Percentiles rank a stretch among this genome's conserved stretches.
Evolutionary conservation across 495 filamentous ascomycete species (phyloP).

Genomic region (Aspergillus carlsbadensis): DNA sequence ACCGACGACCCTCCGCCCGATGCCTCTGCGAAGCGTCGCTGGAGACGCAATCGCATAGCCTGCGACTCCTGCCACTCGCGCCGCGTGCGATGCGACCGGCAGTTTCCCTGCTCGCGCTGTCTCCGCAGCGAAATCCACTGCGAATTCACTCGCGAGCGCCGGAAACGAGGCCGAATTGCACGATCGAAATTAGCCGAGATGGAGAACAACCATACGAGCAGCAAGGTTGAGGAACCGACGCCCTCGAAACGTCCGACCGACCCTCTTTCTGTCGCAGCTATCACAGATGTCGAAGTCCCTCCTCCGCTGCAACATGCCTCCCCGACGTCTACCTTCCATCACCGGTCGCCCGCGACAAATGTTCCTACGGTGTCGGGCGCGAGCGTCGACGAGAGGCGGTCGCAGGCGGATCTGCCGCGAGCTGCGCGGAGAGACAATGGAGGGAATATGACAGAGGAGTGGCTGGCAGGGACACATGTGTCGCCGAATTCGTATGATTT

Average conservation of each 20-base stretch:
- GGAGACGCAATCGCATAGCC: constrained; percentile 47
- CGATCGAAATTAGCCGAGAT: constrained; percentile 27
- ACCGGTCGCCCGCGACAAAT: constrained; percentile 35
- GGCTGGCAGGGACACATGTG: constrained; percentile 39
- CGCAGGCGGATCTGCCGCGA: constrained; percentile 21
- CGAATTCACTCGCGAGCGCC: constrained; percentile 46
- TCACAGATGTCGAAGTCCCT: constrained; percentile 11
- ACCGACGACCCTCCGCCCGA: constrained; percentile 32
- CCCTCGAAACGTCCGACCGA: constrained; percentile 3
- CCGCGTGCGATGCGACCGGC: constrained; percentile 49
- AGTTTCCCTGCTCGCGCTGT: constrained; percentile 47
- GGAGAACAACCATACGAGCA: not conserved
- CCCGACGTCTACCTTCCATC: constrained; percentile 26
- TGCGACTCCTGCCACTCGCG: constrained; percentile 48
- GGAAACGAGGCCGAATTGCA: constrained; percentile 47
- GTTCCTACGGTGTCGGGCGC: constrained; percentile 33
- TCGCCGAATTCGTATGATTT: constrained; percentile 40
- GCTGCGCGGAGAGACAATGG: constrained; percentile 15
- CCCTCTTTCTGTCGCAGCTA: not conserved
- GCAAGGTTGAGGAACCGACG: constrained; percentile 1
- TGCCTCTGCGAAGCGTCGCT: constrained; percentile 34
- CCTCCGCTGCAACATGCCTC: constrained; percentile 30
- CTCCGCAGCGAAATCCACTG: constrained; percentile 43
- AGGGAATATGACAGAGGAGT: constrained; percentile 36
- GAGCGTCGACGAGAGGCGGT: constrained; percentile 34